phyloP scores from a whole-genome alignment of 2,329 filamentous ascomycete genomes.

The Calycina marina region DNA sequence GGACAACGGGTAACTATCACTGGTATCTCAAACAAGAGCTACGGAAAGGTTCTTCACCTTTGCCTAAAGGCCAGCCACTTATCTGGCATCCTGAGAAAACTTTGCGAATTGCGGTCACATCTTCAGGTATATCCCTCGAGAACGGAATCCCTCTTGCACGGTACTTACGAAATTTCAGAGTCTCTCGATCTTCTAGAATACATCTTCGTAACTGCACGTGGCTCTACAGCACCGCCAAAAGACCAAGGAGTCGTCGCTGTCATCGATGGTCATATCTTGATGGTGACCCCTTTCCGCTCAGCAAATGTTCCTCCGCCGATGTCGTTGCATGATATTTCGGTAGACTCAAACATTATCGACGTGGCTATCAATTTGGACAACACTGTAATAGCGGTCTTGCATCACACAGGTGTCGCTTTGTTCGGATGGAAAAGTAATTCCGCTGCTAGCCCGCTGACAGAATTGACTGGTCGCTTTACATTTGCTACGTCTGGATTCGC shows the following conservation, averaged over 20 bases:
- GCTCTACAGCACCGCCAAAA: conserved; percentile 53
- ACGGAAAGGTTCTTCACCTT: conserved; percentile 24
- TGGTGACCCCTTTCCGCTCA: conserved; percentile 70
- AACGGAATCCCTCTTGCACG: conserved; percentile 1
- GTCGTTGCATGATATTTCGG: conserved; percentile 60
- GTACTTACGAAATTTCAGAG: conserved; percentile 19
- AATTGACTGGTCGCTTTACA: conserved; percentile 26
- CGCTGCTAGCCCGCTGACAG: conserved; percentile 32
- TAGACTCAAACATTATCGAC: conserved; percentile 53
- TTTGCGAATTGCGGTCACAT: conserved; percentile 46
- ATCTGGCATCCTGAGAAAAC: conserved; percentile 81
- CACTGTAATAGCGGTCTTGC: conserved; percentile 56
- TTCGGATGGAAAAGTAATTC: conserved; percentile 54
- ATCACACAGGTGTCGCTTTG: conserved; percentile 48
- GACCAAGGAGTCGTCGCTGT: conserved; percentile 73
- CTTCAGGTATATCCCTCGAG: conserved; percentile 28
- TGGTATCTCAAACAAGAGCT: conserved; percentile 96
- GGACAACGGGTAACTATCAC: conserved; percentile 96
- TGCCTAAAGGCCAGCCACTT: conserved; percentile 21
- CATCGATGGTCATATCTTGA: conserved; percentile 66
- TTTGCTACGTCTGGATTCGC: conserved; percentile 23
- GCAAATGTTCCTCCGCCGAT: conserved; percentile 89
- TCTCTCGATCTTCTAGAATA: conserved; percentile 49
- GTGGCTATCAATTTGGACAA: conserved; percentile 56
- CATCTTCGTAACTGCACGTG: conserved; percentile 51